Conservation (phyloP, 495 filamentous ascomycete genomes). For the Astrocystis sublimbata region DNA sequence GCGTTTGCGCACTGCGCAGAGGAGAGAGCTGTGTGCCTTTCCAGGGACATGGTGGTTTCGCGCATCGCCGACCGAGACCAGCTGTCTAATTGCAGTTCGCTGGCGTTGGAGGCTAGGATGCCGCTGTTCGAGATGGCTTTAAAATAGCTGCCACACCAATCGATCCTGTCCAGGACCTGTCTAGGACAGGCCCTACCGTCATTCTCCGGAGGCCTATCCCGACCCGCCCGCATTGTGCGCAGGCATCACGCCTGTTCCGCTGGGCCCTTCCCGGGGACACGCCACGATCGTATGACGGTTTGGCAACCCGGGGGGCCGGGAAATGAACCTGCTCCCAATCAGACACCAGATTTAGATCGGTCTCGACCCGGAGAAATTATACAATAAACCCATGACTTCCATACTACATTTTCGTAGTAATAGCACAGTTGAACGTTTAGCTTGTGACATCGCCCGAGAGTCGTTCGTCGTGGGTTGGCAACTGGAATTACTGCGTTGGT, state of each 20-base stretch:
- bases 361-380: no score
- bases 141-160: neutral
- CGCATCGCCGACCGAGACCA: slow-evolving; percentile 3
- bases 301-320: neutral
- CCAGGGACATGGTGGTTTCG: neutral
- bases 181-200: neutral
- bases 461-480: no score
- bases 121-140: neutral
- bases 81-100: neutral
- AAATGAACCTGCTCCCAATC: neutral
- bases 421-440: no score
- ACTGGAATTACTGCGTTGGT: no score
- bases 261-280: slow-evolving; percentile 2
- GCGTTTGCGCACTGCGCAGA: neutral
- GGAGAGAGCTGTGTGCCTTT: no score
- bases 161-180: neutral
- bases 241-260: slow-evolving; percentile 15
- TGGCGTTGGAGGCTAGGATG: neutral
- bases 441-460: no score
- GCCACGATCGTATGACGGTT: slow-evolving; percentile 15
- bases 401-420: no score
- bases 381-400: no score
- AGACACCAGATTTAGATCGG: no score
- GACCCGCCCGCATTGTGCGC: neutral
- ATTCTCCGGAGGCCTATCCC: slow-evolving; percentile 3